phyloP scores from a whole-genome alignment of 148 eudicot species.

The Chenopodium suecicum region DNA sequence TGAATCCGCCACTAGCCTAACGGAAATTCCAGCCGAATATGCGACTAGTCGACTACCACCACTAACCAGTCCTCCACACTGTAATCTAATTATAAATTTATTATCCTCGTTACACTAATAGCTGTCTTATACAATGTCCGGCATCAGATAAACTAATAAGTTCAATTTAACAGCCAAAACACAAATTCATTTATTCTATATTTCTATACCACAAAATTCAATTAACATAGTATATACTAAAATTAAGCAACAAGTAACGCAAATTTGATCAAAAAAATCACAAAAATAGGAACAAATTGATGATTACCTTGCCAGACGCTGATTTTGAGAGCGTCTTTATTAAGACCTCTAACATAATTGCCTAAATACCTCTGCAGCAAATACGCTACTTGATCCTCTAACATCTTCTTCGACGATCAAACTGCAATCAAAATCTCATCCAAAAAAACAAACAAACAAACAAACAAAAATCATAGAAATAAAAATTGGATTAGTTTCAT shows the following conservation, averaged over 20 bases:
- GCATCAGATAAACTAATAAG: no score
- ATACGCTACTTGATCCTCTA: constrained; percentile 94
- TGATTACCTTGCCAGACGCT: constrained; percentile 89
- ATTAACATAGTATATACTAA: no score
- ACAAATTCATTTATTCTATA: neutral
- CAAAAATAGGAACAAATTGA: constrained; percentile 2
- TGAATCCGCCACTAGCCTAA: neutral
- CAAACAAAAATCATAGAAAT: neutral
- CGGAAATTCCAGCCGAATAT: no score
- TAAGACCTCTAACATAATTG: constrained; percentile 87
- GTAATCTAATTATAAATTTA: no score
- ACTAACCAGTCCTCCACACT: no score
- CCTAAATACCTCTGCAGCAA: constrained; percentile 91
- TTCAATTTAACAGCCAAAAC: neutral
- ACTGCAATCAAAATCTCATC: neutral
- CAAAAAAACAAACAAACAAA: neutral
- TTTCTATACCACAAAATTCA: neutral
- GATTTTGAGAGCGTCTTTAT: constrained; percentile 92
- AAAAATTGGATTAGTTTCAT: neutral
- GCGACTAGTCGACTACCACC: no score
- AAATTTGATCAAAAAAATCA: neutral
- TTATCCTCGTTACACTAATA: no score
- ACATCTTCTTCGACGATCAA: constrained; percentile 49
- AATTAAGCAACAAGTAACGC: neutral
- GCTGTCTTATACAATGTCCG: no score